Evolutionary conservation across 139 green algal species (phyloP).

Genomic region (Tetraselmis striata): DNA sequence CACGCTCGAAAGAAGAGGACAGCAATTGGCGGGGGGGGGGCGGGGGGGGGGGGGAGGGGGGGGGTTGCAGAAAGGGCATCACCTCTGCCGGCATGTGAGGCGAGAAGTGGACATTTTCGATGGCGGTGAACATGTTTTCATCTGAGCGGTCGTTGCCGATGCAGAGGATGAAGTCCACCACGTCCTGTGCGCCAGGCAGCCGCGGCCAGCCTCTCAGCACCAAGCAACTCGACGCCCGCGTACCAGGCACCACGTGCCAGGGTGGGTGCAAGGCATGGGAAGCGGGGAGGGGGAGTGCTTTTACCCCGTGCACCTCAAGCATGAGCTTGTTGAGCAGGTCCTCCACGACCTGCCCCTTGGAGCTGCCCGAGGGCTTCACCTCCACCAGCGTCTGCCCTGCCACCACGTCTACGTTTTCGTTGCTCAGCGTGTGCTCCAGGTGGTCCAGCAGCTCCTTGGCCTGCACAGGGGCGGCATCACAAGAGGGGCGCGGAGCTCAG

Average conservation of each 20-base stretch:
- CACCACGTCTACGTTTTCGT: conserved; percentile 85
- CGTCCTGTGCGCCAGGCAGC: conserved; percentile 1
- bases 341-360: conserved; percentile 76
- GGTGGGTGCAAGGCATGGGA: too few species aligned
- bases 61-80: neutral
- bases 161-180: conserved; percentile 88
- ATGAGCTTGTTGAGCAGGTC: conserved; percentile 37
- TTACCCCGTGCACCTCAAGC: neutral
- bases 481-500: too few species aligned
- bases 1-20: neutral
- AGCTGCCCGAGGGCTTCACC: conserved; percentile 74
- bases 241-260: neutral
- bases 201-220: neutral
- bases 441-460: conserved; percentile 99
- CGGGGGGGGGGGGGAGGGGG: too few species aligned
- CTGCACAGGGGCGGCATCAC: too few species aligned
- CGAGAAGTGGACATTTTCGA: conserved; percentile 67
- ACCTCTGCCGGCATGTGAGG: conserved; percentile 47
- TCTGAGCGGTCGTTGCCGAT: conserved; percentile 96
- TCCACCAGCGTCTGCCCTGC: conserved; percentile 78
- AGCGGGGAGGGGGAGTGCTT: too few species aligned
- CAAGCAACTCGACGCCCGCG: neutral
- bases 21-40: too few species aligned
- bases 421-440: conserved; percentile 87
- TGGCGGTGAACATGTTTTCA: conserved; percentile 95